Percentiles rank a stretch among this genome's conserved stretches.
phyloP scores from a whole-genome alignment of 1,284 basidiomycete genomes.

The Ceratobasidium sp. region DNA sequence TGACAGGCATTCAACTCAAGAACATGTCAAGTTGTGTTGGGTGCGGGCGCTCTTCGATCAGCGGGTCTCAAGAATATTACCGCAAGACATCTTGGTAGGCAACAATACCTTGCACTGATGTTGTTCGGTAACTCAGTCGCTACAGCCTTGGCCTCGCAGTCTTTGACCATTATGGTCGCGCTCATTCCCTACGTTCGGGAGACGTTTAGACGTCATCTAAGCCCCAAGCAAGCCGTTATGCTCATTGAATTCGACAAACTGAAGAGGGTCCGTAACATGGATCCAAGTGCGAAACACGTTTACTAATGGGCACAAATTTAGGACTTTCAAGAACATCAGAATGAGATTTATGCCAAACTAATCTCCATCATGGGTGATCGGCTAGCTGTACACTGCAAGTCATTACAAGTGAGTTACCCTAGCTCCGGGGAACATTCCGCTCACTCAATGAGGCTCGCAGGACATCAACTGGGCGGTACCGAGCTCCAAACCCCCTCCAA shows the following conservation, averaged over 20 bases:
- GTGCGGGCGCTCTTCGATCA: conserved; percentile 97
- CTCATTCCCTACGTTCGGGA: conserved; percentile 97
- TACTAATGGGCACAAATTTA: conserved; percentile 54
- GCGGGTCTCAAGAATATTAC: conserved; percentile 99
- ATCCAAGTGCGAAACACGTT: background rate
- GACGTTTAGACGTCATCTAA: conserved; percentile 92
- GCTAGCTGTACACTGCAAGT: conserved; percentile 85
- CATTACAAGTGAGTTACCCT: conserved; percentile 70
- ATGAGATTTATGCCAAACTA: conserved; percentile 97
- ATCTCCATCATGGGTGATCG: conserved; percentile 99
- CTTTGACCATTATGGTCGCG: conserved; percentile 93
- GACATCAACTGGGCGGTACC: conserved; percentile 81
- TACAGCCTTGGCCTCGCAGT: conserved; percentile 93
- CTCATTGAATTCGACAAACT: conserved; percentile 98
- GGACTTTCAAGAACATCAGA: conserved; percentile 99
- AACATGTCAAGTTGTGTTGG: conserved; percentile 97
- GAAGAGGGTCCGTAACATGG: conserved; percentile 76
- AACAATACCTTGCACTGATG: conserved; percentile 29
- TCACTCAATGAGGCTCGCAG: conserved; percentile 57
- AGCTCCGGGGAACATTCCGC: background rate
- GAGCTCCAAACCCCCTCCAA: conserved; percentile 67
- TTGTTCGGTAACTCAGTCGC: background rate
- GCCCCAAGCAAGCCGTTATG: conserved; percentile 94
- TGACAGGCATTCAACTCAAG: conserved; percentile 91
- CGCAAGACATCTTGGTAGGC: conserved; percentile 90